A percentile compares a stretch with the other conserved stretches of the same genome.
These are phyloP conservation scores for Rubroshorea leprosula DNA, from an alignment of 345 rosid species.

Conservation along the genomic window DNA sequence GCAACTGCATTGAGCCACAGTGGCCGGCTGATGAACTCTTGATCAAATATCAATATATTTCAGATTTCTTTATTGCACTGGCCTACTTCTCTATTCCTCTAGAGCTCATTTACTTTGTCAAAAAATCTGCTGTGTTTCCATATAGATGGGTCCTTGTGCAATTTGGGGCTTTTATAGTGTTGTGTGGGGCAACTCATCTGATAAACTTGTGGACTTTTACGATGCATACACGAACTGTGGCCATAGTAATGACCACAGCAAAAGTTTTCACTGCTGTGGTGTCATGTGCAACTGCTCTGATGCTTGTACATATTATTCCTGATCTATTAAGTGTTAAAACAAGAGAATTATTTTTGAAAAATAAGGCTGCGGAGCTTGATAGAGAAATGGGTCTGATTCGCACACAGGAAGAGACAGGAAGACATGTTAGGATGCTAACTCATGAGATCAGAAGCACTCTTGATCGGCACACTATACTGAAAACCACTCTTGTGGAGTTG, in stretches of 20 bases:
- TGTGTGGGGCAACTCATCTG: conserved; percentile 95
- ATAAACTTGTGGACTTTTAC: conserved; percentile 87
- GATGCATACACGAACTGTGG: conserved; percentile 69
- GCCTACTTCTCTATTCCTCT: conserved; percentile 97
- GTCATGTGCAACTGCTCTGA: conserved; percentile 87
- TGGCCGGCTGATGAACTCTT: conserved; percentile 85
- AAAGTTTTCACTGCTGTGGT: conserved; percentile 83
- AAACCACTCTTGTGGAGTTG: conserved; percentile 88
- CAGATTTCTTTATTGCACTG: conserved; percentile 94
- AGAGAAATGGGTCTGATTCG: conserved; percentile 98
- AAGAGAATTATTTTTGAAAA: conserved; percentile 78
- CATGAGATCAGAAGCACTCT: conserved; percentile 93
- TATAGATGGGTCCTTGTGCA: conserved; percentile 99
- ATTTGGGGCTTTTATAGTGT: conserved; percentile 96
- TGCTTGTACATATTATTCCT: conserved; percentile 98
- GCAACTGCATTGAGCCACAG: conserved; percentile 92
- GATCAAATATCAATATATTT: conserved; percentile 94
- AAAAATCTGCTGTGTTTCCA: conserved; percentile 88
- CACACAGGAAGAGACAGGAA: conserved; percentile 93
- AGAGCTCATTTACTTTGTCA: conserved; percentile 90
- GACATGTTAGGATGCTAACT: conserved; percentile 96
- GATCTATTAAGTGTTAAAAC: conserved; percentile 90
- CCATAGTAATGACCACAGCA: conserved; percentile 71
- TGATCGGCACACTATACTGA: conserved; percentile 84
- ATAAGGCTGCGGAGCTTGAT: conserved; percentile 95